Percentiles rank a stretch among this genome's conserved stretches.
Evolutionary conservation across 768 basidiomycete species (phyloP).

Genomic region (Mycena epipterygia): DNA sequence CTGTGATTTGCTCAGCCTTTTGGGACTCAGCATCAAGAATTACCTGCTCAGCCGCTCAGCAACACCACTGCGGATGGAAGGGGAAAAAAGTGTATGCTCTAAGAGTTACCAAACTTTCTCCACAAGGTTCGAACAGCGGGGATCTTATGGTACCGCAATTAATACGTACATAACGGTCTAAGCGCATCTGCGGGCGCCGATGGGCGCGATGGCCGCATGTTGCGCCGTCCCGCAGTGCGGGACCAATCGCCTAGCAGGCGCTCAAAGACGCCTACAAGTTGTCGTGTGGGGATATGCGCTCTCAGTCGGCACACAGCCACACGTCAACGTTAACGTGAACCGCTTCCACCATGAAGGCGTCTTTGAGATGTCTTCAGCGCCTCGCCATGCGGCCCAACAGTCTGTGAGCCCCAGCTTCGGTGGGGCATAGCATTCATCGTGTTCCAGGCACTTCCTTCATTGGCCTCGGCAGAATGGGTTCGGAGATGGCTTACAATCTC

Average conservation of each 20-base stretch:
- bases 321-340: background rate
- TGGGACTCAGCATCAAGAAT: too few species aligned
- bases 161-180: constrained; percentile 7
- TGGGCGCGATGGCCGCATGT: background rate
- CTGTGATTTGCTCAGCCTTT: too few species aligned
- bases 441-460: constrained; percentile 75
- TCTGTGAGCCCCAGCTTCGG: background rate
- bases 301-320: constrained; percentile 6
- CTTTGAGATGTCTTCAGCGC: constrained; percentile 56
- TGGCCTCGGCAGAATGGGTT: constrained; percentile 91
- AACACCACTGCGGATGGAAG: too few species aligned
- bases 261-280: background rate
- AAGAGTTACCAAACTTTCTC: background rate
- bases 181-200: constrained; percentile 2
- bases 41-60: too few species aligned
- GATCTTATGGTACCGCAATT: background rate
- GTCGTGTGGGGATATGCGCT: too few species aligned
- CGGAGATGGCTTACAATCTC: constrained; percentile 87
- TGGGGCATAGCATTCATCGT: background rate
- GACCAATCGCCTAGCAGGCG: background rate
- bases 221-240: background rate
- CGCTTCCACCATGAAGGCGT: constrained; percentile 62
- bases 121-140: background rate
- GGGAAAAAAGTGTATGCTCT: background rate
- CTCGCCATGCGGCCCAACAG: constrained; percentile 56